Evolutionary conservation across 176 grass and related monocot genomes (phyloP).

Genomic region (Triticum aestivum): IWGSC_CS_RefSeq_v2.1 NC_057807.1:375135972-375136471

Average conservation of each 20-base stretch:
- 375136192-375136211: constrained; percentile 78
- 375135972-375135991: background rate
- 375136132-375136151: constrained; percentile 72
- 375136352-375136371: constrained; percentile 76
- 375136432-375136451: constrained; percentile 64
- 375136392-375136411: constrained; percentile 86
- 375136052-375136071: constrained; percentile 19
- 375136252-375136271: constrained; percentile 71
- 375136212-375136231: constrained; percentile 63
- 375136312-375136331: constrained; percentile 46
- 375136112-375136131: constrained; percentile 39
- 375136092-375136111: background rate
- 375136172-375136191: constrained; percentile 80
- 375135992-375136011: background rate
- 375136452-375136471: constrained; percentile 71
- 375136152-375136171: constrained; percentile 89
- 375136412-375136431: constrained; percentile 88
- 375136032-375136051: background rate
- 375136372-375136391: constrained; percentile 70
- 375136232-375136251: constrained; percentile 85
- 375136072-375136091: constrained; percentile 4
- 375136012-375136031: background rate
- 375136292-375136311: constrained; percentile 79
- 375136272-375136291: constrained; percentile 90
- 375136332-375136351: constrained; percentile 54